These are phyloP conservation scores for Kwoniella sp. DNA, from an alignment of 768 basidiomycete genomes.

Conservation along the genomic window DNA sequence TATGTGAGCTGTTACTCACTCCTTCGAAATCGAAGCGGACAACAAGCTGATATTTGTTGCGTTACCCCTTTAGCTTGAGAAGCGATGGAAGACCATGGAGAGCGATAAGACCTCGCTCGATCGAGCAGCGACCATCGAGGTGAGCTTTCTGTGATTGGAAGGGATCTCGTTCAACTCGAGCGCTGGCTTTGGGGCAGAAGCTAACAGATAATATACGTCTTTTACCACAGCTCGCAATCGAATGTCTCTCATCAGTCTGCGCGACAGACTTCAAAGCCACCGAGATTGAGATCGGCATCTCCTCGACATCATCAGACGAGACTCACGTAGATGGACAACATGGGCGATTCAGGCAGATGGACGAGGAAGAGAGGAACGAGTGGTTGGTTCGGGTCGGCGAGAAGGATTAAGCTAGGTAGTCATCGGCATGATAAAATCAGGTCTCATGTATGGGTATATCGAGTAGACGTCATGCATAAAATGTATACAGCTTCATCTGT, in stretches of 20 bases:
- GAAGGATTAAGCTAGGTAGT: slow-evolving; percentile 53
- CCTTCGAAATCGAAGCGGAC: no score
- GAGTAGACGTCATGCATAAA: slow-evolving; percentile 1
- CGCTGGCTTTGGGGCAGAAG: neutral
- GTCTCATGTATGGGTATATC: neutral
- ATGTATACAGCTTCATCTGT: slow-evolving; percentile 3
- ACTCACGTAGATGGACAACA: slow-evolving; percentile 59
- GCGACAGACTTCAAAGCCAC: slow-evolving; percentile 93
- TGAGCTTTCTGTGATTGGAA: slow-evolving; percentile 54
- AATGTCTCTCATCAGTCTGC: slow-evolving; percentile 89
- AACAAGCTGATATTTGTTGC: slow-evolving; percentile 17
- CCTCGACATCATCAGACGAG: slow-evolving; percentile 75
- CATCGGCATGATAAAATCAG: neutral
- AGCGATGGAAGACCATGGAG: slow-evolving; percentile 96
- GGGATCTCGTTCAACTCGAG: neutral
- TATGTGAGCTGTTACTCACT: slow-evolving; percentile 58
- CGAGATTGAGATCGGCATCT: slow-evolving; percentile 95
- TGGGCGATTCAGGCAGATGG: slow-evolving; percentile 57
- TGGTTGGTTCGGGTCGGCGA: slow-evolving; percentile 58
- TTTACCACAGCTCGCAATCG: slow-evolving; percentile 76
- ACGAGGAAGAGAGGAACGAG: slow-evolving; percentile 57
- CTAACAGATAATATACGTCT: slow-evolving; percentile 11
- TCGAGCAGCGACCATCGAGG: slow-evolving; percentile 85
- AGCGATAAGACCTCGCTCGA: slow-evolving; percentile 73
- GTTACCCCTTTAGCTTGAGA: slow-evolving; percentile 67